phyloP scores from a whole-genome alignment of 2,329 filamentous ascomycete genomes.

The Pestalotiopsis fici region DNA sequence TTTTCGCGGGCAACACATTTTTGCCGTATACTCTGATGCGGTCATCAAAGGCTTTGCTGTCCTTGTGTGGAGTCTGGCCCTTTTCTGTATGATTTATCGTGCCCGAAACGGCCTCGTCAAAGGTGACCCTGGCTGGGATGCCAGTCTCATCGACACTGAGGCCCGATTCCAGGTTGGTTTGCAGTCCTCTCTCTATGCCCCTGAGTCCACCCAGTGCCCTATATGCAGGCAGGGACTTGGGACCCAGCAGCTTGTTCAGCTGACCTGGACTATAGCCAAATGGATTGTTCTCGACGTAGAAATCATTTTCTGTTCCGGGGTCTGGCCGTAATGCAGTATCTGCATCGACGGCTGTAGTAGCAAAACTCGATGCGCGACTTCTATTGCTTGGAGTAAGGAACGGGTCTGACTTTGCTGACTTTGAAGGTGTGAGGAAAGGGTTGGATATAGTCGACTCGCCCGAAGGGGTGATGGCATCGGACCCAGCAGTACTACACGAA shows the following conservation, averaged over 20 bases:
- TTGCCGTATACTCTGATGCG: conserved; percentile 60
- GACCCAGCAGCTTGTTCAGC: conserved; percentile 73
- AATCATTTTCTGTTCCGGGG: conserved; percentile 70
- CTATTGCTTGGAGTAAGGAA: conserved; percentile 29
- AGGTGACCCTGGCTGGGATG: conserved; percentile 26
- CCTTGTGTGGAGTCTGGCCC: conserved; percentile 8
- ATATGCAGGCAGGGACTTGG: conserved; percentile 72
- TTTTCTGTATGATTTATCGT: conserved; percentile 21
- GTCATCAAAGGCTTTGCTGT: conserved; percentile 42
- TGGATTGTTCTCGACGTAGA: conserved; percentile 67
- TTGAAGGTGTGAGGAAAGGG: conserved; percentile 30
- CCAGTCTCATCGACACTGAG: conserved; percentile 68
- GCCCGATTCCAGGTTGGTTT: conserved; percentile 63
- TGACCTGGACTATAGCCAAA: conserved; percentile 77
- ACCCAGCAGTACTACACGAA: conserved; percentile 8
- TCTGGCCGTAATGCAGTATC: conserved; percentile 64
- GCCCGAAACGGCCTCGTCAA: conserved; percentile 28
- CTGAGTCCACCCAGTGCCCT: conserved; percentile 69
- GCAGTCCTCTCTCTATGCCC: conserved; percentile 70
- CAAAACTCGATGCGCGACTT: conserved; percentile 29
- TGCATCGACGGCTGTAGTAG: conserved; percentile 21
- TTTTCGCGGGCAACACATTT: conserved; percentile 62
- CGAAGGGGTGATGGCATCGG: conserved; percentile 27
- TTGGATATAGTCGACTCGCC: conserved; percentile 30
- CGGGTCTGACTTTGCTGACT: conserved; percentile 19